These are phyloP conservation scores for Sporisorium scitamineum DNA, from an alignment of 1,284 basidiomycete genomes.

Conservation along the genomic window DNA sequence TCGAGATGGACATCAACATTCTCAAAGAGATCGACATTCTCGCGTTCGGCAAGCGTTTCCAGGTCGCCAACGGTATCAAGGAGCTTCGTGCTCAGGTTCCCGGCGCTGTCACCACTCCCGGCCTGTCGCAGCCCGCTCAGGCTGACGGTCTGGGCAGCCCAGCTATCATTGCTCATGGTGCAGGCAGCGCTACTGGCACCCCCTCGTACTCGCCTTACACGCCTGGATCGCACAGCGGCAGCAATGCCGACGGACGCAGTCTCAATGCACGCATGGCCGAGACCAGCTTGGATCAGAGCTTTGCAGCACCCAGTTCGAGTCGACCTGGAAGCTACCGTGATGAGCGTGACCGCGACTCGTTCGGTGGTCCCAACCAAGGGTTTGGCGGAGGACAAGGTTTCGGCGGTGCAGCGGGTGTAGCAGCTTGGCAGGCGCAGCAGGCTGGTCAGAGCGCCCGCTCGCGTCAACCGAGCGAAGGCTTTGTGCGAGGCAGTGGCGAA, in stretches of 20 bases:
- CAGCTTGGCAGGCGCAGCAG: constrained; percentile 55
- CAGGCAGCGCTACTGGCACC: constrained; percentile 18
- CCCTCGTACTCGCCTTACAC: constrained; percentile 34
- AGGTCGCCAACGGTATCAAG: constrained; percentile 92
- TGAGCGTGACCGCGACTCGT: constrained; percentile 34
- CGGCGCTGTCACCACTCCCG: constrained; percentile 24
- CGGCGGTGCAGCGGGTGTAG: constrained; percentile 39
- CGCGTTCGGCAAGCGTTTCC: constrained; percentile 92
- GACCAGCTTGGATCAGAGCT: constrained; percentile 40
- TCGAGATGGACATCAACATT: constrained; percentile 90
- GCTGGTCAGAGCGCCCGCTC: constrained; percentile 37
- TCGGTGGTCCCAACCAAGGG: constrained; percentile 14
- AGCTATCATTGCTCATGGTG: constrained; percentile 31
- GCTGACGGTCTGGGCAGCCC: constrained; percentile 43
- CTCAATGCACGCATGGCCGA: constrained; percentile 42
- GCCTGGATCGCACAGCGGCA: constrained; percentile 36
- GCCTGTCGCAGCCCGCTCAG: constrained; percentile 16
- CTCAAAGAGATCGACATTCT: constrained; percentile 96
- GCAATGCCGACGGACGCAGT: constrained; percentile 48
- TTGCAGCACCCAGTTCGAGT: constrained; percentile 32
- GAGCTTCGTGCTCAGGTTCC: constrained; percentile 76
- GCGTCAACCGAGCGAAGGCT: constrained; percentile 33
- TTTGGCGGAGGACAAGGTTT: constrained; percentile 23
- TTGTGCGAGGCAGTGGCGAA: constrained; percentile 36
- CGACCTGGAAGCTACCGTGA: constrained; percentile 37